Evolutionary conservation across 331 rosid species (phyloP).

Genomic region (Prunus yedoensis): DNA sequence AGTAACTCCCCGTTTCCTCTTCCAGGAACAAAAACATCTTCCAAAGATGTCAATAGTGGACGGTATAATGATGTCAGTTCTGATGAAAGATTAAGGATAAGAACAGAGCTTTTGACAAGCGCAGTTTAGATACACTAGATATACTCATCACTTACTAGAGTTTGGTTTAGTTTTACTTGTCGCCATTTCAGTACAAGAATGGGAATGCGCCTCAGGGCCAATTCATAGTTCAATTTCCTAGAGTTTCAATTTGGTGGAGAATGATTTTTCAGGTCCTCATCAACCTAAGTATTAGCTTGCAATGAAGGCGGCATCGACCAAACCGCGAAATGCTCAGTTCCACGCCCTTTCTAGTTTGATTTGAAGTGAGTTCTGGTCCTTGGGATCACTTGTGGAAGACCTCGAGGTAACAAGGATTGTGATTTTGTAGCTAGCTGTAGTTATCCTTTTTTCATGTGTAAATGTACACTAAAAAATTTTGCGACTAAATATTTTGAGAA

Average conservation of each 20-base stretch:
- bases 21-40: slow-evolving; percentile 42
- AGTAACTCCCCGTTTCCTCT: slow-evolving; percentile 46
- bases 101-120: slow-evolving; percentile 63
- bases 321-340: slow-evolving; percentile 13
- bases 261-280: slow-evolving; percentile 12
- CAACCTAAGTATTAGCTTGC: slow-evolving; percentile 26
- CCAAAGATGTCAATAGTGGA: slow-evolving; percentile 35
- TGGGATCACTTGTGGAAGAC: slow-evolving; percentile 1
- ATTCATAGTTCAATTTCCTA: not conserved
- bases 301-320: slow-evolving; percentile 26
- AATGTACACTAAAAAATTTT: slow-evolving; percentile 1
- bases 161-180: not conserved
- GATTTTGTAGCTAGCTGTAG: slow-evolving; percentile 45
- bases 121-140: slow-evolving; percentile 43
- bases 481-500: not conserved
- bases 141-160: slow-evolving; percentile 7
- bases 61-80: slow-evolving; percentile 46
- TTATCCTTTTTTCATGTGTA: slow-evolving; percentile 20
- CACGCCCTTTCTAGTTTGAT: not conserved
- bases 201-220: slow-evolving; percentile 7
- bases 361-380: slow-evolving; percentile 11
- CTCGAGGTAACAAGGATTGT: slow-evolving; percentile 1
- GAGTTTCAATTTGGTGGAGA: slow-evolving; percentile 20
- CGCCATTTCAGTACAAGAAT: slow-evolving; percentile 18
- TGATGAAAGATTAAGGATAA: slow-evolving; percentile 41